Evolutionary conservation across 1,284 basidiomycete species (phyloP).

Genomic region (Naganishia sp.): DNA sequence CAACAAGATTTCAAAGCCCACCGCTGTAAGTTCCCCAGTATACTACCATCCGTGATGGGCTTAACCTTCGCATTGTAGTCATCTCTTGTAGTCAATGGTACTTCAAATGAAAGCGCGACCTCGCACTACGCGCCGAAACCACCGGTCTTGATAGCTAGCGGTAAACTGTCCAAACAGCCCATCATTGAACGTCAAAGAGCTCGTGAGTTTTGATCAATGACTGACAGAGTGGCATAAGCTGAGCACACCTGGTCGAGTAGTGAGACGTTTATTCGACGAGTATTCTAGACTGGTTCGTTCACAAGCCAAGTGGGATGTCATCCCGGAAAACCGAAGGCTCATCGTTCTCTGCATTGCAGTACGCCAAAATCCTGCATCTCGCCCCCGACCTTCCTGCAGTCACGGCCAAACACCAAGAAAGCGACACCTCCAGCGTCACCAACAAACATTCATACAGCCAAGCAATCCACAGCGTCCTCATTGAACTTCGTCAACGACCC

Average conservation of each 20-base stretch:
- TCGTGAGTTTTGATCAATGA: background rate
- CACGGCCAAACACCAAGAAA: slow-evolving; percentile 45
- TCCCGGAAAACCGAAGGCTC: background rate
- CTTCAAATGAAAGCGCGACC: background rate
- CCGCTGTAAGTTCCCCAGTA: background rate
- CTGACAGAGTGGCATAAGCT: background rate
- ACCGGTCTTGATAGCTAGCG: slow-evolving; percentile 18
- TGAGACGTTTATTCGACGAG: slow-evolving; percentile 29
- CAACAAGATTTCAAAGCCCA: background rate
- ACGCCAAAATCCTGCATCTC: slow-evolving; percentile 38
- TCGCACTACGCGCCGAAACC: slow-evolving; percentile 3
- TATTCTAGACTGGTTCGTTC: slow-evolving; percentile 21
- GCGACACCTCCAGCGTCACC: slow-evolving; percentile 42
- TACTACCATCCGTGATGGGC: background rate
- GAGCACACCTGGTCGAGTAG: background rate
- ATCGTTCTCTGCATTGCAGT: slow-evolving; percentile 35
- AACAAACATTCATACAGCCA: slow-evolving; percentile 48
- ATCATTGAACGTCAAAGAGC: slow-evolving; percentile 31
- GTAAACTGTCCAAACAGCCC: slow-evolving; percentile 32
- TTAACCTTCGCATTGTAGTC: too few relatives aligned
- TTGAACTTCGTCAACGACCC: slow-evolving; percentile 60
- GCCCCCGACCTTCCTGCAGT: slow-evolving; percentile 45
- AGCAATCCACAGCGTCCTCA: slow-evolving; percentile 50
- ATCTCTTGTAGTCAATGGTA: background rate
- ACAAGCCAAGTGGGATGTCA: background rate